Base-by-base conservation (phyloP, 129 eudicot genomes). In the Mikania micrantha region DNA sequence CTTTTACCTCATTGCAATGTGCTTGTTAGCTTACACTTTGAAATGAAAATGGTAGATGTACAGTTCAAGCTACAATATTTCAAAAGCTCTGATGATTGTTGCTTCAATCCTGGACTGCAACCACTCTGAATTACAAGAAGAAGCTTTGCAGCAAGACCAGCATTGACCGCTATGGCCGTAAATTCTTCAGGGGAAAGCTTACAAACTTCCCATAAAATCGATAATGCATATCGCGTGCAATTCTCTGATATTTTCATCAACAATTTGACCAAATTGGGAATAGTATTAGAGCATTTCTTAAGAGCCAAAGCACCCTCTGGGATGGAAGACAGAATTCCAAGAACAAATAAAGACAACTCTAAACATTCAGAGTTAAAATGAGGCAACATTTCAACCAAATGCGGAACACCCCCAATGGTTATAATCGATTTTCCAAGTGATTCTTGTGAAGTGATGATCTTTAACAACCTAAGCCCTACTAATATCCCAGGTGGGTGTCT, bases 1-100 rank as follows among this genome's bases (percentile, higher is more conserved):
- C 29, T 63, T 19, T 65, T 41, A 24, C 60, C 25, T 90, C 87
- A 85, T 78, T 85, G 88, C 67, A 87, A 73, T 54, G 60, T 53
- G 32, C 60, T 53, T 53, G 34, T 53, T 53, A 53, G 34, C 60
- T 53, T 53, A 53, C 60, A 53, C 60, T 24, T 53, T 53, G 60
- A 53, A 25, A 53, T 53, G 60, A 53, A 53, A 53, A 22, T 24
- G 35, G 34, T 22, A 53, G 60, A 10, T 24, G 17, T 25, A 24
- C 34, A 53, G 4, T 53, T 53, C 60, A 24, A 12, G 34, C 34
- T 22, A 9, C 60, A 53, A 24, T 22, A 24, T 25, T 24, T 53
- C 60, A 53, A 53, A 24, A 53, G 35, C 60, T 53, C 60, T 1
- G 60, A 13, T 24, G 60, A 53, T 16, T 7, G 60, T 53, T 53